Percentiles rank a stretch among this genome's conserved stretches.
Evolutionary conservation across 1,139 yeast species (phyloP).

Genomic region (Nakaseomyces bracarensis): DNA sequence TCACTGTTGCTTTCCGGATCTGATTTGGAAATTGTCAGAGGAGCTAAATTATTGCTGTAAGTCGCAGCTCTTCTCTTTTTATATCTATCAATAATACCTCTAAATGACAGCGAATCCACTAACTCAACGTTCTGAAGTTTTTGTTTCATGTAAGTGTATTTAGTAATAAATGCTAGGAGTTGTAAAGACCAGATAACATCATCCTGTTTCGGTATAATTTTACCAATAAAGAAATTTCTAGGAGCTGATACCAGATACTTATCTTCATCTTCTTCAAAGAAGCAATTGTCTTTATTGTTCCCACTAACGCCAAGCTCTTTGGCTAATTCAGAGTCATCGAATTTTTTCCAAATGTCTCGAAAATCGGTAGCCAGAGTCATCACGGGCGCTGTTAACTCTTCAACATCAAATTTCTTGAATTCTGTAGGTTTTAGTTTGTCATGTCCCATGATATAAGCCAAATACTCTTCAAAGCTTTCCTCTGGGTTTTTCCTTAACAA

Average conservation of each 20-base stretch:
- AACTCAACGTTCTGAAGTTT: conserved; percentile 63
- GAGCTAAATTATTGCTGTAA: conserved; percentile 2
- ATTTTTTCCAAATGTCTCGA: conserved; percentile 17
- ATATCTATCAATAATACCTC: conserved; percentile 25
- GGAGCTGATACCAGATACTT: conserved; percentile 37
- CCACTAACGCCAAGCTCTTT: not conserved
- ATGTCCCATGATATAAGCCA: conserved; percentile 16
- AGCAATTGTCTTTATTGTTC: conserved; percentile 12
- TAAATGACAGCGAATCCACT: conserved; percentile 38
- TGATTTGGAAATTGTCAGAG: conserved; percentile 2
- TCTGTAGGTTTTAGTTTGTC: conserved; percentile 15
- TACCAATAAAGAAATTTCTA: conserved; percentile 64
- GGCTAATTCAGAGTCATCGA: conserved; percentile 3
- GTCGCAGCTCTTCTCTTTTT: conserved; percentile 13
- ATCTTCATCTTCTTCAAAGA: conserved; percentile 14
- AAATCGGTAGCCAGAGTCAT: conserved; percentile 20
- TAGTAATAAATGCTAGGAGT: conserved; percentile 83
- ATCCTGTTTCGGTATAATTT: conserved; percentile 78
- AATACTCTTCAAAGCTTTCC: conserved; percentile 19
- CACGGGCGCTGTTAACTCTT: conserved; percentile 13
- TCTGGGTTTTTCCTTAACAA: conserved; percentile 15
- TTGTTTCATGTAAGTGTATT: conserved; percentile 73
- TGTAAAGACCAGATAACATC: conserved; percentile 93
- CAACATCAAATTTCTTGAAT: conserved; percentile 12
- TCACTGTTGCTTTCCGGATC: not conserved